Evolutionary conservation across 1,284 basidiomycete genomes (phyloP), one percentile per base, ranked within the genome.

Genomic region (Ceratobasidium sp.): DNA sequence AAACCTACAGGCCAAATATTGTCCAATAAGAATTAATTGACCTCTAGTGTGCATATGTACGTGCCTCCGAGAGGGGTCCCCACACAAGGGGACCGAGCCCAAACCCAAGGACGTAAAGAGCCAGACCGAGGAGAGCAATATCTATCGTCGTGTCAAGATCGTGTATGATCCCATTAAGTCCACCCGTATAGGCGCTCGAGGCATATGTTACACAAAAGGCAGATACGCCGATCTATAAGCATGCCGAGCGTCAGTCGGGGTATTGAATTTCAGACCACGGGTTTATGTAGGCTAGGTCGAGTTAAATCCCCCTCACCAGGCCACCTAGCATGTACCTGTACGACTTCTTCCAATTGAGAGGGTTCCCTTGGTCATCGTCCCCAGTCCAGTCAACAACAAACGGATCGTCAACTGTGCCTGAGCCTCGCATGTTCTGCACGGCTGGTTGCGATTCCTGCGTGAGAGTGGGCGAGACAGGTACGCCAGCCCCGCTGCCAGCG

Each of bases 141-240:
- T 89, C 86, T 67, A 85, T 62, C 59, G 75, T 86, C 73, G 89
- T 84, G 69, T 85, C 81, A 22, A 91, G 82, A 36, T 88, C 86
- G 29, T 79, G 78, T 62, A 84, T 82, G 48, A 88, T 87, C 66
- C 82, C 82, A 22, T 83, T 78, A 2, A 90, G 81, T 0, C 89
- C 90, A 15, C 89, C 88, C 19, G 86, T 86, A 79, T 91, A 91
- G 22, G 86, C 85, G 78, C 86, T 88, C 76, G 87, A 89, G 63
- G 87, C 85, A 79, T 90, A 91, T 0, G 90, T 89, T 3, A 91
- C 87, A 11, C 89, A 89, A 77, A 87, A 88, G 7, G 90, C 90
- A 36, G 83, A 81, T 24, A 87, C 76, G 3, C 86, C 86, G 29
- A 87, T 76, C 86, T 85, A 31, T 57, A 45, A 64, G 9, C 29